Base-by-base conservation (phyloP, 1,139 yeast genomes). In the Zygosaccharomyces sapae region DNA sequence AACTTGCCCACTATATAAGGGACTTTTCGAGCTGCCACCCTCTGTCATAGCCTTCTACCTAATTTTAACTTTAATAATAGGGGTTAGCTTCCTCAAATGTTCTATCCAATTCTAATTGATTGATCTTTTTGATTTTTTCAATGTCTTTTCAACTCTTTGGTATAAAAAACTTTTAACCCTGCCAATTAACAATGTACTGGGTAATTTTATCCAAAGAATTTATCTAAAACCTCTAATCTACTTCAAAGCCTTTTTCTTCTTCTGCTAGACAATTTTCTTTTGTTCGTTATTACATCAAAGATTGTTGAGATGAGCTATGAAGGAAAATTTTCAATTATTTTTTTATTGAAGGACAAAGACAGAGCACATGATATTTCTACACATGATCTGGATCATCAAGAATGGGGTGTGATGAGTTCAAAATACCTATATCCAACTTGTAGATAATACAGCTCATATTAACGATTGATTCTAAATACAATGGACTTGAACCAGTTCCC, bases 11-110 rank as follows among this genome's bases (percentile, higher is more conserved):
- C 36, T 35, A 24, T 43, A 35, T 6, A 47, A 48, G 13, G 50
- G 40, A 29, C 46, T 47, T 43, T 59, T 59, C 55, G 51, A 30
- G 37, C 60, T 55, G 47, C 58, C 53, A 37, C 47, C 54, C 34
- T 59, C 59, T 22, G 54, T 56, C 62, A 57, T 57, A 20, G 24
- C 9, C 10, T 27, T 8, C 4, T 27, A 27, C 30, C n/a, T 9
- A 27, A 5, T 27, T 27, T 27, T 8, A 9, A 27, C 10, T 10
- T 9, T 9, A 9, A 27, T 9, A 27, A 9, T 27, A 4, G 9
- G 8, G 12, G 8, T 9, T 27, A 4, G n/a, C n/a, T n/a, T 12
- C 4, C 30, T 27, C 9, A 9, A 27, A 9, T 4, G 10, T 9
- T 27, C n/a, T 27, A 27, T 27, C 30, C n/a, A 27, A 27, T 1